Percentiles rank a stretch among this genome's conserved stretches.
These are phyloP conservation scores for Aspergillus cejpii DNA, from an alignment of 2,329 filamentous ascomycete species.

Conservation along the genomic window DNA sequence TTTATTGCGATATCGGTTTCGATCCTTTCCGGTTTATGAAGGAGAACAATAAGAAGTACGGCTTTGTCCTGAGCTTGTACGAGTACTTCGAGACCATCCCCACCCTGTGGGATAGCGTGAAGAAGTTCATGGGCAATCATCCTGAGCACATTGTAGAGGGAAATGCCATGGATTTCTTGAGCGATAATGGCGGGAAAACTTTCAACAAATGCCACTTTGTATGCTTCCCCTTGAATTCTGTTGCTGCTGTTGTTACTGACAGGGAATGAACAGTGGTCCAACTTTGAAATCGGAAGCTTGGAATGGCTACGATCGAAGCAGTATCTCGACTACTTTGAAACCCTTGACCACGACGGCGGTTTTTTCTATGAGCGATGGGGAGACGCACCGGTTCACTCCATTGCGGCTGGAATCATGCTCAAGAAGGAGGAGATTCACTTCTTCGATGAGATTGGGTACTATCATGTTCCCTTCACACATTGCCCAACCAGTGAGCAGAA, in stretches of 20 bases:
- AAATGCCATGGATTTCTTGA: conserved; percentile 87
- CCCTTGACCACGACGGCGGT: conserved; percentile 81
- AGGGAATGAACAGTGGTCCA: conserved; percentile 69
- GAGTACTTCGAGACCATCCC: conserved; percentile 96
- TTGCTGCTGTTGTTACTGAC: conserved; percentile 9
- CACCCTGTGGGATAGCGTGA: conserved; percentile 89
- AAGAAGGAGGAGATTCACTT: conserved; percentile 95
- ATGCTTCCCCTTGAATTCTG: conserved; percentile 37
- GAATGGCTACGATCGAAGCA: conserved; percentile 85
- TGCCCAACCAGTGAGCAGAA: conserved; percentile 87
- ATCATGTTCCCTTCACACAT: conserved; percentile 95
- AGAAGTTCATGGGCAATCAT: conserved; percentile 85
- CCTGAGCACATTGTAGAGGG: conserved; percentile 78
- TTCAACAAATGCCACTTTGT: conserved; percentile 99
- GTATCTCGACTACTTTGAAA: conserved; percentile 86
- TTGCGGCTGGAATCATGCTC: conserved; percentile 78
- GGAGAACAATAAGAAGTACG: conserved; percentile 96
- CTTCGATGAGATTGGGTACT: conserved; percentile 98
- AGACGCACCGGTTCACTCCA: conserved; percentile 96
- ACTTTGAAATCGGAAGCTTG: conserved; percentile 93
- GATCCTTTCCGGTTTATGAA: conserved; percentile 96
- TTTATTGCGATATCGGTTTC: conserved; percentile 92
- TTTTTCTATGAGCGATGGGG: conserved; percentile 99
- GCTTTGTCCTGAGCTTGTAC: conserved; percentile 89
- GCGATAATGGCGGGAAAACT: conserved; percentile 79